Conservation (phyloP, 257 asterid genomes). For the Leonotis leonurus region DNA sequence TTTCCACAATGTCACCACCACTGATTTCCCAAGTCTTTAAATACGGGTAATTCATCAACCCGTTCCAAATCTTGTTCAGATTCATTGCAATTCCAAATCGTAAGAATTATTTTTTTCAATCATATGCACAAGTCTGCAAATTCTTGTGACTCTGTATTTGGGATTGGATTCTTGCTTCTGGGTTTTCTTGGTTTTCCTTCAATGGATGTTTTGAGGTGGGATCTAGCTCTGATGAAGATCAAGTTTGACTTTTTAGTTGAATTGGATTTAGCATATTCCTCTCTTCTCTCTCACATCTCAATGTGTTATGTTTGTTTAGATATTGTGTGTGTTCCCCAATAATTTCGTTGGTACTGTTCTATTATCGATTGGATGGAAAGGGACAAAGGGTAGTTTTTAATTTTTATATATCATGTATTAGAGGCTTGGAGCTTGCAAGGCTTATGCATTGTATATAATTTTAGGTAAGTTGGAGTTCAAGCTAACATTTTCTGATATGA, state of each 20-base stretch:
- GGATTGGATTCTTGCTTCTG: conserved; percentile 10
- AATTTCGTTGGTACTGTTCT: too few relatives aligned
- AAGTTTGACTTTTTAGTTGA: neutral
- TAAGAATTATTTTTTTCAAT: neutral
- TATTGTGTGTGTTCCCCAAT: too few relatives aligned
- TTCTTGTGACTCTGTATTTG: neutral
- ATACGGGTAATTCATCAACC: neutral
- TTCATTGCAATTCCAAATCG: neutral
- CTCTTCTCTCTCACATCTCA: neutral
- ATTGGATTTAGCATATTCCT: neutral
- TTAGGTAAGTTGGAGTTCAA: neutral
- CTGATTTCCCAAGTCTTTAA: neutral
- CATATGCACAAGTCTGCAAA: conserved; percentile 10
- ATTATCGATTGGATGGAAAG: too few relatives aligned
- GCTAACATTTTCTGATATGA: neutral
- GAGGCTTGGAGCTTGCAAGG: too few relatives aligned
- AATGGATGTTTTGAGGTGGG: neutral
- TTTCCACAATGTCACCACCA: conserved; percentile 17
- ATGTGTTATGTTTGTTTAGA: neutral
- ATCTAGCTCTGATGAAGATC: neutral
- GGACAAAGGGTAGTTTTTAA: too few relatives aligned
- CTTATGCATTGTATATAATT: too few relatives aligned
- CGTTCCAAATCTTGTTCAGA: neutral
- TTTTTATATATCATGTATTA: too few relatives aligned
- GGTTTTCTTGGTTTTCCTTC: conserved; percentile 8